Evolutionary conservation across 1,284 basidiomycete genomes (phyloP).

Genomic region (Ceratobasidium papillatum): DNA sequence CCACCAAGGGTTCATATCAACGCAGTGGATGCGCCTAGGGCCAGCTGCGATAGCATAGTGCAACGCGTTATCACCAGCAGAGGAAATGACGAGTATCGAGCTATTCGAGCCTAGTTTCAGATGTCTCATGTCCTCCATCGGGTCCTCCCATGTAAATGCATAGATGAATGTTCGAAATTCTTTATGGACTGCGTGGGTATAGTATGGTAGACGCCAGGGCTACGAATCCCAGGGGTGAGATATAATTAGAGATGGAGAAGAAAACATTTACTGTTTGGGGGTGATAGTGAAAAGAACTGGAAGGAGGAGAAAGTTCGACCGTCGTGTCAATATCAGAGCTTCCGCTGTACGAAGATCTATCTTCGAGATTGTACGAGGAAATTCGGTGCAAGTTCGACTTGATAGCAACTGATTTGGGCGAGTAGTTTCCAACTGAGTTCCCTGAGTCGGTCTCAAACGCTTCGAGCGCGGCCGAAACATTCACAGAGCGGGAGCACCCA

Average conservation of each 20-base stretch:
- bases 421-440: constrained; percentile 66
- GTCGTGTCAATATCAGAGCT: constrained; percentile 51
- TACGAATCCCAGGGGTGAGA: constrained; percentile 47
- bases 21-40: constrained; percentile 74
- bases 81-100: constrained; percentile 79
- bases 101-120: constrained; percentile 70
- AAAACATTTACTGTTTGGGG: constrained; percentile 59
- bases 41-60: constrained; percentile 79
- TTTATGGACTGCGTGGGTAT: constrained; percentile 75
- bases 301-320: constrained; percentile 64
- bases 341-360: constrained; percentile 51
- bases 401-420: constrained; percentile 52
- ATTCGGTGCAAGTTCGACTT: constrained; percentile 47
- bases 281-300: constrained; percentile 82
- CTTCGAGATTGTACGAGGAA: constrained; percentile 48
- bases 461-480: constrained; percentile 67
- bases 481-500: constrained; percentile 71
- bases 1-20: constrained; percentile 73
- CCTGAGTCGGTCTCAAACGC: constrained; percentile 78
- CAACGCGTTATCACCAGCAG: constrained; percentile 82
- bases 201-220: constrained; percentile 80
- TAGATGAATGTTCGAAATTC: constrained; percentile 83
- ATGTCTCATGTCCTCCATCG: constrained; percentile 76
- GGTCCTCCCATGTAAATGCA: constrained; percentile 83
- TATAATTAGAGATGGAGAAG: constrained; percentile 27